Base-by-base conservation (phyloP, 495 filamentous ascomycete genomes). In the Penicillium cinerascens region DNA sequence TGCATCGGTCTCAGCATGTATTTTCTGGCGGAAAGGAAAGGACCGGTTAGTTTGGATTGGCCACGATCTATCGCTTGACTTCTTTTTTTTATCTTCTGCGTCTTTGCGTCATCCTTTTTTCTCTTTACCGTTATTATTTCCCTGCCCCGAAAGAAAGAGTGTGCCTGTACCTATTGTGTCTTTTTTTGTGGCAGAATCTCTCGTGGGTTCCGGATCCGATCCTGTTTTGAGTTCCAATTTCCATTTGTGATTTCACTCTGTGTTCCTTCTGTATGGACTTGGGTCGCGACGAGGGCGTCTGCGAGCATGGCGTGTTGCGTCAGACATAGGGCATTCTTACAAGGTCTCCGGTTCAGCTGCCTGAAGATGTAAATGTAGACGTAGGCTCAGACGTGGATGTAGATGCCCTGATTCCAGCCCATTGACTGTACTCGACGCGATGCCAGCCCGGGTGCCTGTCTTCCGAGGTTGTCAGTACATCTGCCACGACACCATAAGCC, bases 1-100 rank as follows among this genome's bases (percentile, higher is more conserved):
- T 42, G 63, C 68, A 69, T 70, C 63, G 62, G 65, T 65, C 62
- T 63, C 62, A 54, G 59, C 49, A 63, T 76, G 67, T 72, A 72
- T 60, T 69, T 65, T 69, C 60, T 59, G 56, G 63, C 56, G 58
- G 63, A 51, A 55, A 64, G 59, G 62, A 60, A 52, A 61, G 64
- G 62, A 61, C 64, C 54, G 60, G 58, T 56, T 71, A 59, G 61
- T 56, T 71, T 60, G 61, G 58, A 49, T 64, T 65, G 64, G 68
- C 63, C 60, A 69, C 66, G 66, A 70, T 64, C 48, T 64, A 55
- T 60, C 54, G 55, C 41, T 52, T 44, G 54, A 38, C 36, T 55
- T 22, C 42, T 52, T 48, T 20, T 55, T 22, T 45, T 52, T 48
- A 25, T 60, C 46, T 49, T 55, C 40, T 52, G 49, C 54, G 52